Percentiles rank a stretch among this genome's conserved stretches.
phyloP scores from a whole-genome alignment of 768 basidiomycete species.

The Phlebiopsis flavidoalba region DNA sequence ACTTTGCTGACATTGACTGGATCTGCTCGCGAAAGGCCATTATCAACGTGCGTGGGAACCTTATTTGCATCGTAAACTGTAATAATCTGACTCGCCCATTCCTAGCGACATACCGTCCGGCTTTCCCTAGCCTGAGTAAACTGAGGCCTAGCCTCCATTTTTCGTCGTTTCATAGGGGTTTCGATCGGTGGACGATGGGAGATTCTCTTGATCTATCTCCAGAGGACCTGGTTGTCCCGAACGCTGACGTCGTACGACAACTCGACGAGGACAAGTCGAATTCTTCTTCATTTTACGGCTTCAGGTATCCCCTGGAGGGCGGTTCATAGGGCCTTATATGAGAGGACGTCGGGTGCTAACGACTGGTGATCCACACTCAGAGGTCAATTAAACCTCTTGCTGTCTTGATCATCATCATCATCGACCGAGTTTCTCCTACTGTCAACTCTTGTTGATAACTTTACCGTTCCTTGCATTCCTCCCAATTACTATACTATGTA shows the following conservation, averaged over 20 bases:
- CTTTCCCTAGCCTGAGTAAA: not conserved
- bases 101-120: not conserved
- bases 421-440: too few species aligned
- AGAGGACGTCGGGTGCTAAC: not conserved
- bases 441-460: too few species aligned
- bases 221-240: not conserved
- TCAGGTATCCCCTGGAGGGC: not conserved
- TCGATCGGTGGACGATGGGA: not conserved
- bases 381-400: not conserved
- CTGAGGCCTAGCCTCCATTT: not conserved
- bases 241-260: not conserved
- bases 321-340: not conserved
- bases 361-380: not conserved
- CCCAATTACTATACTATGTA: too few species aligned
- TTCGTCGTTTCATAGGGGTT: not conserved
- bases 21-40: not conserved
- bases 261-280: not conserved
- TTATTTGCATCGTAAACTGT: not conserved
- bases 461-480: too few species aligned
- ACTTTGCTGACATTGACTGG: conserved; percentile 11
- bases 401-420: too few species aligned
- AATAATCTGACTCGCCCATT: not conserved
- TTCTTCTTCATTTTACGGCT: not conserved
- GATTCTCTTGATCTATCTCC: not conserved
- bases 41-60: not conserved